Percentiles rank a stretch among this genome's conserved stretches.
phyloP scores from a whole-genome alignment of 768 basidiomycete species.

The Tremella fuciformis region DNA sequence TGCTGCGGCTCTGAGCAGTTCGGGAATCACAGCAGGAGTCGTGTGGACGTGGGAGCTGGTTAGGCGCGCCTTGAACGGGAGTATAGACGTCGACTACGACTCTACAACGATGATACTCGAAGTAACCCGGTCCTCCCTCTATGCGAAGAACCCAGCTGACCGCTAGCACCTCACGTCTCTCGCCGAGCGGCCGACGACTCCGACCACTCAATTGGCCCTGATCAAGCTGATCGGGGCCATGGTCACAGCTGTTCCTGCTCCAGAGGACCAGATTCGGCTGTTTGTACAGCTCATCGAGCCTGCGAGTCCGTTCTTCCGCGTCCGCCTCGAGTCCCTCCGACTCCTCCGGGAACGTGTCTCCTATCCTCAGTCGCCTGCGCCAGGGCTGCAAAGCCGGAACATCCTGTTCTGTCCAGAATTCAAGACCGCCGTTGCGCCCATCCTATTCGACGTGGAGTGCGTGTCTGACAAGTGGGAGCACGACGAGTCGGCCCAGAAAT shows the following conservation, averaged over 20 bases:
- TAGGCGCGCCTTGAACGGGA: background rate
- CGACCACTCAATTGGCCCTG: conserved; percentile 20
- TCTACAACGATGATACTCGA: conserved; percentile 13
- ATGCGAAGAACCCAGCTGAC: background rate
- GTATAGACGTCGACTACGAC: background rate
- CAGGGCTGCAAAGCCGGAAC: background rate
- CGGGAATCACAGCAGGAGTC: conserved; percentile 20
- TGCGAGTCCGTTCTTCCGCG: conserved; percentile 34
- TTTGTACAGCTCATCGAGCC: conserved; percentile 36
- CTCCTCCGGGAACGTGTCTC: conserved; percentile 24
- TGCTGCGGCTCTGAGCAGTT: conserved; percentile 18
- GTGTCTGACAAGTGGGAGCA: conserved; percentile 2
- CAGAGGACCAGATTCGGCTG: conserved; percentile 21
- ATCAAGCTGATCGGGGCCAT: conserved; percentile 31
- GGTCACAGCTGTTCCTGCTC: conserved; percentile 6
- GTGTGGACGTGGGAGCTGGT: conserved; percentile 8
- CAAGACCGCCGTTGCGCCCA: background rate
- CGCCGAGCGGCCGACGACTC: conserved; percentile 20
- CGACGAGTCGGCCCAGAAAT: background rate
- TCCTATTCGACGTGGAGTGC: too few relatives aligned
- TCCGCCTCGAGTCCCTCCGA: conserved; percentile 25
- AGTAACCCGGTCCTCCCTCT: conserved; percentile 18
- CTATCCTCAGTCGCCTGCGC: background rate
- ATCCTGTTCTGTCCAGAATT: background rate
- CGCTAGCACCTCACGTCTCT: conserved; percentile 31